Evolutionary conservation across 2,329 filamentous ascomycete genomes (phyloP).

Genomic region (Ophidiomyces ophidiicola): DNA sequence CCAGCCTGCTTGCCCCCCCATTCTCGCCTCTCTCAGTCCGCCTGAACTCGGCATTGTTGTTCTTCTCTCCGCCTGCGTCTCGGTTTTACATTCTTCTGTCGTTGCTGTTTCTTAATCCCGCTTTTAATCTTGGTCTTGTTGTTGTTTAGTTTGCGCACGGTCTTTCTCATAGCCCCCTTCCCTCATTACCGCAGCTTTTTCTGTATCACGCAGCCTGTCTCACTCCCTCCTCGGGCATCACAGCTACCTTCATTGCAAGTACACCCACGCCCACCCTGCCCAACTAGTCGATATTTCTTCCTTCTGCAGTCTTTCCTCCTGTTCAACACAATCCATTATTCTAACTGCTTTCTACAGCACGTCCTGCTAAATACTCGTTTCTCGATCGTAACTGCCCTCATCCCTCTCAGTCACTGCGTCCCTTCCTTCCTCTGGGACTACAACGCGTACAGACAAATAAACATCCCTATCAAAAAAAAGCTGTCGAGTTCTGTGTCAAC

Average conservation of each 20-base stretch:
- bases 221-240: conserved; percentile 2
- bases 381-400: conserved; percentile 6
- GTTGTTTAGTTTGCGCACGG: conserved; percentile 2
- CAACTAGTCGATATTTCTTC: background rate
- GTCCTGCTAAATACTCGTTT: background rate
- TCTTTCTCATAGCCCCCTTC: conserved; percentile 4
- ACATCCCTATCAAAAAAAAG: too few relatives aligned
- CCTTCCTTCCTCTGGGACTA: conserved; percentile 7
- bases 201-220: conserved; percentile 8
- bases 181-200: conserved; percentile 7
- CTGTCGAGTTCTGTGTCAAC: conserved; percentile 5
- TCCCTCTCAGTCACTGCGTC: conserved; percentile 2
- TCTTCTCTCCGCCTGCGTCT: background rate
- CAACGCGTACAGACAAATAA: background rate
- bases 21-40: conserved; percentile 1
- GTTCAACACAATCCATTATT: background rate
- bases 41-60: background rate
- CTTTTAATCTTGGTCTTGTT: conserved; percentile 4
- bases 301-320: background rate
- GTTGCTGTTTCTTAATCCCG: background rate
- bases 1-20: too few relatives aligned
- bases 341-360: background rate
- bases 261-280: background rate
- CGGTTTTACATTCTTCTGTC: background rate
- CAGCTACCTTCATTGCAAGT: conserved; percentile 2